Percentiles rank a stretch among this genome's conserved stretches.
phyloP scores from a whole-genome alignment of 108 stramenopile genomes.

The Pinguiococcus pyrenoidosus region DNA sequence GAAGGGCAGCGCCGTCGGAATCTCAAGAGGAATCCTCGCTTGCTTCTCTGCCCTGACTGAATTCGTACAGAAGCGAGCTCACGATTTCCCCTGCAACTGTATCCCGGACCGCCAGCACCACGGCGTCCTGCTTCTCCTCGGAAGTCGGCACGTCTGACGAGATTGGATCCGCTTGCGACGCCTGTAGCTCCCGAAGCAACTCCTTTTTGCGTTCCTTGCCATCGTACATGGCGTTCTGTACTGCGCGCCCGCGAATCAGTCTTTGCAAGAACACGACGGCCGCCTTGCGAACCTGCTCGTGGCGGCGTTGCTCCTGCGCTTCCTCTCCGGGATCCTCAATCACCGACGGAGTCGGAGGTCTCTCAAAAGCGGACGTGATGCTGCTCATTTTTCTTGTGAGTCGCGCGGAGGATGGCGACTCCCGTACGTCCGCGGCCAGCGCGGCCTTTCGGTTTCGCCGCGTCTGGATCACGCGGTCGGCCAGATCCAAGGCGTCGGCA shows the following conservation, averaged over 20 bases:
- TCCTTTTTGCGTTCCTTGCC: conserved; percentile 26
- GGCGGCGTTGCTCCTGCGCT: too few relatives aligned
- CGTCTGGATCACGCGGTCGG: too few relatives aligned
- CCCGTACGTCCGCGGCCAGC: not conserved
- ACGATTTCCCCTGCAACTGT: too few relatives aligned
- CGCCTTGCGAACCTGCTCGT: not conserved
- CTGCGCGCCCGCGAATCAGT: conserved; percentile 34
- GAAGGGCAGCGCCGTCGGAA: too few relatives aligned
- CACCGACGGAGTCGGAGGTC: conserved; percentile 25
- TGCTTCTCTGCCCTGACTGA: too few relatives aligned
- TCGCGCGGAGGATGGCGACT: not conserved
- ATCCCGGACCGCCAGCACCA: too few relatives aligned
- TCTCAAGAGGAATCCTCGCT: too few relatives aligned
- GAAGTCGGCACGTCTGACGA: too few relatives aligned
- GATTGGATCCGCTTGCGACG: conserved; percentile 11
- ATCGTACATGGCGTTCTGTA: conserved; percentile 38
- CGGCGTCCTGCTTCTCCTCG: too few relatives aligned
- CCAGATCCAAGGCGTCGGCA: too few relatives aligned
- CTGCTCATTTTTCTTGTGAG: not conserved
- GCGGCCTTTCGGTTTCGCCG: not conserved
- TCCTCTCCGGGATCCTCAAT: not conserved
- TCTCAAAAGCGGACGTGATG: not conserved
- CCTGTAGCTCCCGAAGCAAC: conserved; percentile 34
- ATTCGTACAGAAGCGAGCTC: too few relatives aligned
- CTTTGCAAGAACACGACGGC: conserved; percentile 26